Base-by-base conservation (phyloP, 2,329 filamentous ascomycete genomes). In the Raffaelea ambrosiae region DNA sequence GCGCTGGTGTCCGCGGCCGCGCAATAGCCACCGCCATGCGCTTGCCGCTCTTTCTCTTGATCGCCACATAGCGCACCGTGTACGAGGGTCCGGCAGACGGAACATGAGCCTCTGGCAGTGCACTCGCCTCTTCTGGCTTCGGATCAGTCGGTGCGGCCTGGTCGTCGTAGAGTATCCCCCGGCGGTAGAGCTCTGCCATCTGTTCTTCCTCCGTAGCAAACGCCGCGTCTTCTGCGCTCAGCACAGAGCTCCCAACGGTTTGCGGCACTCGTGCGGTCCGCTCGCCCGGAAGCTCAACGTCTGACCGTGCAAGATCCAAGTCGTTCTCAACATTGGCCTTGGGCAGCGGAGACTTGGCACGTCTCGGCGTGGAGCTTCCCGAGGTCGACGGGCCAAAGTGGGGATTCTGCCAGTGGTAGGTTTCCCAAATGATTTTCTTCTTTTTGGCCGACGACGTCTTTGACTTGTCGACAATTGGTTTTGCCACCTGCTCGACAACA, bases 281-380 rank as follows among this genome's bases (percentile, higher is more conserved):
- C 10, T 47, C 45, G 16, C 29, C 40, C 5, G 45, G 45, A 20
- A 47, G 16, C 19, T 19, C 39, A 5, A 47, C n/a, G 20, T 41
- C 45, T 3, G 45, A 47, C 10, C 45, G 45, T 8, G 45, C 45
- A 19, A 47, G 39, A 5, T 46, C 44, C 21, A 46, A 19, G 22
- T 31, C 44, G 22, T 29, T n/a, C 21, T 29, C 44, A 22, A 46
- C 7, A 13, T 13, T 29, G 7, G 26, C 7, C 26, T 13, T 7
- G 13, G 26, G 26, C 26, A 29, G 26, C 7, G 26, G 26, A 7
- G 26, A 13, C 13, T 29, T 29, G 7, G 26, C 7, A 7, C 26
- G 7, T 7, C 13, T 29, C 26, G 7, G 7, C 13, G 7, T 29
- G 7, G 26, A 13, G 7, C 13, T 29, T 7, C 7, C 26, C 26